Percentiles rank a stretch among this genome's conserved stretches.
Evolutionary conservation across 2,329 filamentous ascomycete genomes (phyloP).

Genomic region (Pyricularia sp.): DNA sequence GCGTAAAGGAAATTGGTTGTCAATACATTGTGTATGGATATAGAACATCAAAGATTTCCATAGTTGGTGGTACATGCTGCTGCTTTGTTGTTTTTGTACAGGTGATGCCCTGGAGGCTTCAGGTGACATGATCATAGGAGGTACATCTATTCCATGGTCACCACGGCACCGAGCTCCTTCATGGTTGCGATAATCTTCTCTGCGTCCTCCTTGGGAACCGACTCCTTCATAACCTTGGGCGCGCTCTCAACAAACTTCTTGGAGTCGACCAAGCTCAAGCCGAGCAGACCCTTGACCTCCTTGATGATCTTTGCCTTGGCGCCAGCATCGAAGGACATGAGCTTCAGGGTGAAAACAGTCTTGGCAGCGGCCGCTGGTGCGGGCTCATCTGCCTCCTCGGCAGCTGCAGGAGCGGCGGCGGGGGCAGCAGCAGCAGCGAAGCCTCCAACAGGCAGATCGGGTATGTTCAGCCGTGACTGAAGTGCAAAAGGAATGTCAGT

Average conservation of each 20-base stretch:
- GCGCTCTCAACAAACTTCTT: constrained; percentile 99
- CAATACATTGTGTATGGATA: constrained; percentile 1
- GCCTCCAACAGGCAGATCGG: constrained; percentile 87
- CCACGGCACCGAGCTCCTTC: constrained; percentile 85
- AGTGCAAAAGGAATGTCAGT: constrained; percentile 1
- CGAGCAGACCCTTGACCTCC: constrained; percentile 94
- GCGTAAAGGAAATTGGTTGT: background rate
- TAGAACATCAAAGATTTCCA: constrained; percentile 2
- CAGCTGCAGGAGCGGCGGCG: constrained; percentile 47
- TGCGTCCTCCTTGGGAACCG: constrained; percentile 94
- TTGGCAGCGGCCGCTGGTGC: constrained; percentile 86
- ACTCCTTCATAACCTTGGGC: constrained; percentile 98
- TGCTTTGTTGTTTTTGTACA: background rate
- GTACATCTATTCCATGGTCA: constrained; percentile 67
- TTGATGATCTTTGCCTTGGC: constrained; percentile 99
- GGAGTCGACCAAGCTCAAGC: constrained; percentile 91
- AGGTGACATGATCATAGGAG: background rate
- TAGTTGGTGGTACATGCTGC: constrained; percentile 4
- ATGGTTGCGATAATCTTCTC: constrained; percentile 94
- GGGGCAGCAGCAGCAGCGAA: constrained; percentile 56
- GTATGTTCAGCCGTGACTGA: constrained; percentile 89
- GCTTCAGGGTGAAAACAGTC: constrained; percentile 93
- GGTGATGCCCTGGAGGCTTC: background rate
- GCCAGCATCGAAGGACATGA: constrained; percentile 73
- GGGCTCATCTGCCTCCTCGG: constrained; percentile 74